Evolutionary conservation across 805 yeast genomes (phyloP).

Genomic region (Saccharomycopsis sp.): DNA sequence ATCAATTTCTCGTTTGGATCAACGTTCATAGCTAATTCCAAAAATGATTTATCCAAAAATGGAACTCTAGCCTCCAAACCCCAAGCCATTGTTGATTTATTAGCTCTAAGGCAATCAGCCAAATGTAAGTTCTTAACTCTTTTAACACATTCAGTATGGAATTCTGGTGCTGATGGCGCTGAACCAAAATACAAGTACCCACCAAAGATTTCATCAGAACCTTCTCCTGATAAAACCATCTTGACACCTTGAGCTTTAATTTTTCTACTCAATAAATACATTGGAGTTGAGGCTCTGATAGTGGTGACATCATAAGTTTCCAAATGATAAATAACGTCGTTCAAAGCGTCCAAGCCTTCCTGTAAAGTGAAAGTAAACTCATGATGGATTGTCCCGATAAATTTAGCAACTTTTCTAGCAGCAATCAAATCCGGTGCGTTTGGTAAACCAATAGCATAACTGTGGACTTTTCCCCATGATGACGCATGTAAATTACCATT

Average conservation of each 20-base stretch:
- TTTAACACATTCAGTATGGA: conserved; percentile 92
- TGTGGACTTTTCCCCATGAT: conserved; percentile 72
- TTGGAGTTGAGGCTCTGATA: conserved; percentile 97
- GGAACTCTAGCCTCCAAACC: conserved; percentile 99
- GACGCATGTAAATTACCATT: conserved; percentile 72
- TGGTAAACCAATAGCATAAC: conserved; percentile 95
- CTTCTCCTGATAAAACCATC: conserved; percentile 99
- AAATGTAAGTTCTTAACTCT: conserved; percentile 96
- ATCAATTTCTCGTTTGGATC: conserved; percentile 90
- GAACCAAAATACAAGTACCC: conserved; percentile 96
- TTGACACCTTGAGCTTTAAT: conserved; percentile 99
- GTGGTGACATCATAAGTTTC: conserved; percentile 99
- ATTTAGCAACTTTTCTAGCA: conserved; percentile 93
- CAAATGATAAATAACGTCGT: conserved; percentile 90
- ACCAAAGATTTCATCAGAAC: conserved; percentile 98
- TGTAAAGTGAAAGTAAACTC: conserved; percentile 95
- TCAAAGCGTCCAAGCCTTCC: conserved; percentile 93
- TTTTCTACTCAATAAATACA: conserved; percentile 92
- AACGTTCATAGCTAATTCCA: conserved; percentile 89
- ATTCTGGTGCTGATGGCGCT: conserved; percentile 89
- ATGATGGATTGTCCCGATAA: conserved; percentile 93
- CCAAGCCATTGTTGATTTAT: conserved; percentile 99
- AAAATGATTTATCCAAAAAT: conserved; percentile 89
- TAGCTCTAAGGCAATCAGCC: conserved; percentile 97
- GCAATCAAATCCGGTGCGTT: conserved; percentile 97